phyloP scores from a whole-genome alignment of 2,329 filamentous ascomycete species.

The Fusarium drepaniforme region DNA sequence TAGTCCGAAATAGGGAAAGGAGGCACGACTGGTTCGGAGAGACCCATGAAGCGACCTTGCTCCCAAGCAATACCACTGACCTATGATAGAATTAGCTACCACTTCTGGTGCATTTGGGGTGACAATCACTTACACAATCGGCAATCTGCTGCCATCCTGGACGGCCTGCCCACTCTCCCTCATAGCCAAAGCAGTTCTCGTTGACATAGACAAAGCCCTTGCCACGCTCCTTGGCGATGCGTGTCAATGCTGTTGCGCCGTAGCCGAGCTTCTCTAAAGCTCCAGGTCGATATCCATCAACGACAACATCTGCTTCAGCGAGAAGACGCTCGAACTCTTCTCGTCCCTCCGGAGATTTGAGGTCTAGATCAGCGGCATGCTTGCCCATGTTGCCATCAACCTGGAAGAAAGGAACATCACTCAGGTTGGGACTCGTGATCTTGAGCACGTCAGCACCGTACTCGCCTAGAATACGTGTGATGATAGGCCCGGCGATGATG shows the following conservation, averaged over 20 bases:
- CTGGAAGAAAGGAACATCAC: conserved; percentile 79
- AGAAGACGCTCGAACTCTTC: conserved; percentile 69
- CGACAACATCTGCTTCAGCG: conserved; percentile 72
- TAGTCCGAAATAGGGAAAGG: conserved; percentile 76
- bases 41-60: conserved; percentile 72
- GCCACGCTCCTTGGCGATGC: conserved; percentile 64
- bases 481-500: conserved; percentile 81
- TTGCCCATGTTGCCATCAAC: conserved; percentile 81
- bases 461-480: conserved; percentile 78
- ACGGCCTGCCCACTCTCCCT: conserved; percentile 69
- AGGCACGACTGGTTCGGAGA: conserved; percentile 73
- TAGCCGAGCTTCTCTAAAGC: conserved; percentile 74
- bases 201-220: conserved; percentile 76
- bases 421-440: conserved; percentile 75
- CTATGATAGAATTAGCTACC: conserved; percentile 43
- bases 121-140: conserved; percentile 62
- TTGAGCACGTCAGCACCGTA: conserved; percentile 82
- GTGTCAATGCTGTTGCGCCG: conserved; percentile 64
- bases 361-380: conserved; percentile 72
- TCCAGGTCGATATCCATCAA: conserved; percentile 77
- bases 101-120: background rate
- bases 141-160: conserved; percentile 81
- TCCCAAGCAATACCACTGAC: conserved; percentile 69
- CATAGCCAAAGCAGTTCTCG: conserved; percentile 78
- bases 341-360: conserved; percentile 67